Conservation (phyloP, 257 asterid genomes). For the Nicotiana sylvestris region DNA sequence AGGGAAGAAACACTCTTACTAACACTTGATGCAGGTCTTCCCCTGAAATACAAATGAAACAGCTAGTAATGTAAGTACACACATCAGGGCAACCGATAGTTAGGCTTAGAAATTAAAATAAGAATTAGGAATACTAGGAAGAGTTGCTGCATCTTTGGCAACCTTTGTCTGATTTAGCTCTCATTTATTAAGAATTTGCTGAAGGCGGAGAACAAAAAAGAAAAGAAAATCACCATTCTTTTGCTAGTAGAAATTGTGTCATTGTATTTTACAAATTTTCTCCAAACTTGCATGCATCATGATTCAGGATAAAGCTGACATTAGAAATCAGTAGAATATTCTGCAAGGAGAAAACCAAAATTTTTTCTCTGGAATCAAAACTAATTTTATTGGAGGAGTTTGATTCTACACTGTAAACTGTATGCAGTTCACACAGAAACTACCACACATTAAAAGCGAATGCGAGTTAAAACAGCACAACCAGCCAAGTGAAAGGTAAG, state of each 20-base stretch:
- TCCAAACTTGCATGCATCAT: too few species aligned
- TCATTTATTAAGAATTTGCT: background rate
- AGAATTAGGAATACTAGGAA: background rate
- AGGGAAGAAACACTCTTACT: conserved; percentile 72
- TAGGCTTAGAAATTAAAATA: background rate
- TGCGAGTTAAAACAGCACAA: background rate
- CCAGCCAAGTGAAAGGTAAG: background rate
- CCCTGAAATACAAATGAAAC: conserved; percentile 31
- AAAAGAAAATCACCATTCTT: too few species aligned
- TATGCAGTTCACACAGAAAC: background rate
- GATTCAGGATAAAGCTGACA: too few species aligned
- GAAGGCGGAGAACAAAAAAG: too few species aligned
- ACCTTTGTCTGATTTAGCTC: background rate
- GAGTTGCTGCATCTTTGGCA: background rate
- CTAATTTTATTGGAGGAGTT: background rate
- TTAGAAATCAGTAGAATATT: too few species aligned
- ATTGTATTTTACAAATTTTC: too few species aligned
- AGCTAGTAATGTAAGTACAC: background rate
- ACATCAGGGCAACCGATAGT: background rate
- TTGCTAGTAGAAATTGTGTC: too few species aligned
- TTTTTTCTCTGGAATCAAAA: background rate
- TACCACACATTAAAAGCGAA: background rate
- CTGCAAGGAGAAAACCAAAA: too few species aligned
- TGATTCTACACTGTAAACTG: background rate
- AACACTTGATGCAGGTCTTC: conserved; percentile 47